Evolutionary conservation across 805 yeast species (phyloP), one percentile per base, ranked within the genome.

Genomic region (Candida incommunis): DNA sequence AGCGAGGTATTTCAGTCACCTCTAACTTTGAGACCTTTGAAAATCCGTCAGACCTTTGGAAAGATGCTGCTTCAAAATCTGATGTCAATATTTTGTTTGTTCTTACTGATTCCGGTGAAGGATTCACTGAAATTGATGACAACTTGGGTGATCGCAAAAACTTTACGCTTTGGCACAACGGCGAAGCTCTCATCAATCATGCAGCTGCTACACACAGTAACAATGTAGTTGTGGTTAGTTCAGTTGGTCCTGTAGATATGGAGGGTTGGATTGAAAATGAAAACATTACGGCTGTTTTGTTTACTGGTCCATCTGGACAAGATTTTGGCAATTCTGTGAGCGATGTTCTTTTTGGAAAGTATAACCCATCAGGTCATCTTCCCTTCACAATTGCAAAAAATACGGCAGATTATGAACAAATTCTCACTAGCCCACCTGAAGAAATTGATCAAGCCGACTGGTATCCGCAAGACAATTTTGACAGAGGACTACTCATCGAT

Each of bases 321-420:
- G 63, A 63, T 54, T 67, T 69, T 35, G 84, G 82, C 1, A 64
- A 68, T 43, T 80, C 81, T 1, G 58, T 77, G 22, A 74, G 79
- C 2, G 78, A 75, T 35, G 68, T 76, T 0, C 54, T 78, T 18
- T 78, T 74, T 58, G 83, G 84, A 1, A 78, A 73, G 29, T 66
- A 63, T n/a, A 72, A 71, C 48, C 82, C 83, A 5, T 73, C 80
- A 29, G 84, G 83, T 3, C 68, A 71, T 48, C 63, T 78, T 27
- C 82, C 84, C 1, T 76, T 77, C 54, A 75, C 83, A 3, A 68
- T 78, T 50, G 80, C 83, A 11, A 71, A 68, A 53, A 70, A 72
- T 48, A 62, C 61, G 43, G 59, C 54, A 44, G 78, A 58, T 51
- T 69, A 76, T 50, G 72, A 70, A 22, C 71, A 72, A 21, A 61